phyloP scores from a whole-genome alignment of 768 basidiomycete genomes.

The Rhizopogon vulgaris region DNA sequence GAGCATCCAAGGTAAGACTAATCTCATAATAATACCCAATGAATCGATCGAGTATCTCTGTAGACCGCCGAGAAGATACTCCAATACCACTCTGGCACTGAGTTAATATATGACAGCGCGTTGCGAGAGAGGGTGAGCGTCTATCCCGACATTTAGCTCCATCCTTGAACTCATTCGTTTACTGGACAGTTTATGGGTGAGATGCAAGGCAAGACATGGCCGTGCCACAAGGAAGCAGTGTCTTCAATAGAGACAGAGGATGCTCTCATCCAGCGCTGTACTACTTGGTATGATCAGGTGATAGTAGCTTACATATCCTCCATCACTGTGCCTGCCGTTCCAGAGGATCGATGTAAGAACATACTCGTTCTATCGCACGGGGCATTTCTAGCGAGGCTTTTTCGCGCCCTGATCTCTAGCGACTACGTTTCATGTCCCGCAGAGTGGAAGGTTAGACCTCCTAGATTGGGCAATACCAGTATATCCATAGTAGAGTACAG shows the following conservation, averaged over 20 bases:
- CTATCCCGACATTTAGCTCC: not conserved
- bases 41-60: not conserved
- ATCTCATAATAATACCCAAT: not conserved
- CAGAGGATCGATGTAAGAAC: conserved; percentile 24
- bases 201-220: conserved; percentile 42
- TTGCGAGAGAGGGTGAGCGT: conserved; percentile 63
- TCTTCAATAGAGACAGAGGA: conserved; percentile 22
- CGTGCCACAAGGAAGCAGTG: conserved; percentile 5
- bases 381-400: conserved; percentile 51
- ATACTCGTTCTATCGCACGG: conserved; percentile 66
- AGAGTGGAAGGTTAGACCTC: conserved; percentile 14
- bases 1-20: conserved; percentile 56
- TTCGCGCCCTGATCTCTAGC: conserved; percentile 40
- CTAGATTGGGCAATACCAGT: conserved; percentile 17
- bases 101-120: conserved; percentile 36
- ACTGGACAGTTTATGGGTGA: conserved; percentile 50
- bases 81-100: conserved; percentile 41
- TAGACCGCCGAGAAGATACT: conserved; percentile 69
- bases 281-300: conserved; percentile 55
- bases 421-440: conserved; percentile 31
- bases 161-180: not conserved
- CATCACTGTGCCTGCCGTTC: conserved; percentile 11
- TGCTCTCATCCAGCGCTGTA: conserved; percentile 42
- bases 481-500: conserved; percentile 15
- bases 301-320: conserved; percentile 31